These are phyloP conservation scores for Penicilliopsis zonata DNA, from an alignment of 495 filamentous ascomycete species.

Conservation along the genomic window DNA sequence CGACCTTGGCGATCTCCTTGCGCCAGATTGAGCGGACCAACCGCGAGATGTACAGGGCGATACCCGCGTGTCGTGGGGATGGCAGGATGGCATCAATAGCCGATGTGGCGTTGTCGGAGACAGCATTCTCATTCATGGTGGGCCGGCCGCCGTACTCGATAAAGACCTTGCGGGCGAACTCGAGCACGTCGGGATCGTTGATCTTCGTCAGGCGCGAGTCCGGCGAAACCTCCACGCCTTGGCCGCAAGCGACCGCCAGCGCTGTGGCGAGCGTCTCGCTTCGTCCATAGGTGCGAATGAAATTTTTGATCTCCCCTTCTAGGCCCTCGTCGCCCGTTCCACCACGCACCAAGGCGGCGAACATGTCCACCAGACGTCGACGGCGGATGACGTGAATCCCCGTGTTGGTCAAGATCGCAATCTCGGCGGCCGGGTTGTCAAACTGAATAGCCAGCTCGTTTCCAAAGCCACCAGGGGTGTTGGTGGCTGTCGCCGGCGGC, in stretches of 20 bases:
- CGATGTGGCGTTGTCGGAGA: constrained; percentile 46
- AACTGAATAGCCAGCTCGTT: constrained; percentile 95
- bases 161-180: constrained; percentile 73
- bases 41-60: constrained; percentile 76
- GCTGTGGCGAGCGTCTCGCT: constrained; percentile 81
- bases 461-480: constrained; percentile 70
- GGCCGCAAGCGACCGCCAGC: constrained; percentile 90
- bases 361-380: constrained; percentile 80
- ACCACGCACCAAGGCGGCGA: constrained; percentile 64
- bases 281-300: constrained; percentile 72
- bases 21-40: constrained; percentile 83
- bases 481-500: constrained; percentile 50
- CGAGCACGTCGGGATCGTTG: constrained; percentile 71
- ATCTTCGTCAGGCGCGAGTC: constrained; percentile 56
- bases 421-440: constrained; percentile 65
- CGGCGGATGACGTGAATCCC: constrained; percentile 78
- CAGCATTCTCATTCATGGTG: constrained; percentile 56
- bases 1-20: constrained; percentile 43
- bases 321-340: constrained; percentile 68
- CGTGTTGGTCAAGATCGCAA: constrained; percentile 82
- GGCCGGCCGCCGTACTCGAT: constrained; percentile 84
- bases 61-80: constrained; percentile 78
- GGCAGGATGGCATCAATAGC: constrained; percentile 70
- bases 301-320: constrained; percentile 67
- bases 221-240: constrained; percentile 64